Base-by-base conservation (phyloP, 75 land plant species). In the Pinus albicaulis region DNA sequence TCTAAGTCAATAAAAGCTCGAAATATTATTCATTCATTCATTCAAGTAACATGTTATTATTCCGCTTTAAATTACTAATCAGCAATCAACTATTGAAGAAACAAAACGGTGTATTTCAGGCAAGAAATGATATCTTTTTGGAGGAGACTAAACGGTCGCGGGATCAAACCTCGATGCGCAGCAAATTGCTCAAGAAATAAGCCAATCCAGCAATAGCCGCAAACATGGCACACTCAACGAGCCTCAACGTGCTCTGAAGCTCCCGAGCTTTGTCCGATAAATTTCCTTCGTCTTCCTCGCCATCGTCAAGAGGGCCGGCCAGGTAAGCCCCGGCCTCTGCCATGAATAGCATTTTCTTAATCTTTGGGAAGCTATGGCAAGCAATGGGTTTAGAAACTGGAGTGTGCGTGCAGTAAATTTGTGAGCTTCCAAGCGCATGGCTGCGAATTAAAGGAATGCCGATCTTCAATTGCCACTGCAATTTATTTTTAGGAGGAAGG, bases 171-270 rank as follows among this genome's bases (percentile, higher is more conserved):
- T 95, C 99, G 69, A 96, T 76, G 1, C 92, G 85, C 34, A 93
- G 92, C 48, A 92, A 86, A 77, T 86, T 96, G 87, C 99, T 93
- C 26, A 96, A 78, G 65, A 93, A 89, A 59, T 87, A 96, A 5
- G 91, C 90, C 72, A 96, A 80, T 4, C 97, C 99, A 55, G 88
- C 80, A 52, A 95, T 85, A 44, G 99, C 93, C 17, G 99, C 91
- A 65, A 96, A 82, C 99, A 96, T 96, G 13, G 99, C 86, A 74
- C 92, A 92, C 86, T 96, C 99, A 44, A 96, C 99, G 73, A 96
- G 80, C 69, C 92, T 77, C 80, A 85, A 57, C 17, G 99, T 96
- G 22, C 79, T 88, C 76, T 75, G 82, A 34, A 85, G 80, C 38
- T 81, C 90, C 23, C 52, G 86, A 20, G 79, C 86, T 10, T 87